Percentiles rank a stretch among this genome's conserved stretches.
These are phyloP conservation scores for Pseudisothecium myosuroides DNA, from an alignment of 225 moss, liverwort and hornwort species.

Conservation along the genomic window DNA sequence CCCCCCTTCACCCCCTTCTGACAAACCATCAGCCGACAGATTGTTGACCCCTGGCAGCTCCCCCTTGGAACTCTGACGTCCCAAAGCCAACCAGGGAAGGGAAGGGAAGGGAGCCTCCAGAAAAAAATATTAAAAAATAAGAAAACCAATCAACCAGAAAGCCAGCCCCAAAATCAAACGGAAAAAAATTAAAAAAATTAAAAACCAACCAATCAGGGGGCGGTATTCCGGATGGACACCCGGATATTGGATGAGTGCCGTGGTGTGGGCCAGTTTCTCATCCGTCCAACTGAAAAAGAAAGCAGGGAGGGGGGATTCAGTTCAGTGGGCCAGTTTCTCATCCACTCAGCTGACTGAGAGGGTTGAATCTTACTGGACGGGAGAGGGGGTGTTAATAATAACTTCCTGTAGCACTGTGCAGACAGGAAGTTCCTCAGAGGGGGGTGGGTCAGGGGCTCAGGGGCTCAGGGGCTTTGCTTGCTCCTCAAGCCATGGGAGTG, in stretches of 20 bases:
- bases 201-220: not conserved
- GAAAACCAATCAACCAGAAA: not conserved
- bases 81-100: not conserved
- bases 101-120: no score
- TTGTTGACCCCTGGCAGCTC: not conserved
- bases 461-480: conserved; percentile 6
- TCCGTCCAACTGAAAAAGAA: not conserved
- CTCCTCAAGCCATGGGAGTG: not conserved
- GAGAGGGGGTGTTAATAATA: not conserved
- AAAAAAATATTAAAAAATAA: no score
- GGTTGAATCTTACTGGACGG: not conserved
- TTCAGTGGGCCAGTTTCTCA: no score
- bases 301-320: no score
- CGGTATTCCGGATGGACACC: not conserved
- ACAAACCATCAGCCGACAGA: not conserved
- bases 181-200: not conserved
- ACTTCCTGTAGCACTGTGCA: no score
- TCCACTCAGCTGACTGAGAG: not conserved
- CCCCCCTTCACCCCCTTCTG: not conserved
- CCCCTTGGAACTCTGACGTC: not conserved
- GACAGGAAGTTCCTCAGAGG: not conserved
- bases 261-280: not conserved
- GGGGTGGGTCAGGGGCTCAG: not conserved
- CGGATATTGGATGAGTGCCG: no score
- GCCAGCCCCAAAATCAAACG: not conserved